These are phyloP conservation scores for Dactylellina leptospora DNA, from an alignment of 2,329 filamentous ascomycete species.

Conservation along the genomic window DNA sequence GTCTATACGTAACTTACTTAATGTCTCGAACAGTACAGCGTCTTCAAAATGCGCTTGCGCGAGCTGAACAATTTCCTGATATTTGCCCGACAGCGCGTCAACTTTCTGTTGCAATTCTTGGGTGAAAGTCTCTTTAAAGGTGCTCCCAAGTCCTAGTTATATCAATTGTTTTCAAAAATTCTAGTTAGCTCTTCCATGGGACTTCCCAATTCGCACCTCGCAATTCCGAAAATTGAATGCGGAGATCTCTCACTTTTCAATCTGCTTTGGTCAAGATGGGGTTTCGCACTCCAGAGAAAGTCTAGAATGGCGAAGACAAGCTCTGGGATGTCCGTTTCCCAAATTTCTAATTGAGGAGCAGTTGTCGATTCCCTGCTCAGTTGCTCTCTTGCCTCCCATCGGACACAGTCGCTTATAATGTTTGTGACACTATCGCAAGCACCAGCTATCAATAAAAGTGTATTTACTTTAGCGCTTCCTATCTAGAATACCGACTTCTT, in stretches of 20 bases:
- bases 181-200: no score
- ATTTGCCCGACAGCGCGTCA: constrained; percentile 8
- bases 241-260: constrained; percentile 34
- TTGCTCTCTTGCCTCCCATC: constrained; percentile 32
- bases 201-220: no score
- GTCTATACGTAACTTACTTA: constrained; percentile 5
- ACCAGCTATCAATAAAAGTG: constrained; percentile 35
- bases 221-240: no score
- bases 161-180: no score
- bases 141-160: constrained; percentile 20
- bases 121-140: constrained; percentile 31
- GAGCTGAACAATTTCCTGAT: constrained; percentile 7
- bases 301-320: constrained; percentile 33
- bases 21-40: constrained; percentile 20
- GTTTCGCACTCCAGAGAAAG: constrained; percentile 39
- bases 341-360: constrained; percentile 8
- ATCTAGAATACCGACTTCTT: constrained; percentile 6
- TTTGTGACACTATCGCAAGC: constrained; percentile 42
- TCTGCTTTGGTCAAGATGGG: constrained; percentile 35
- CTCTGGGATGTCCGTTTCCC: constrained; percentile 36
- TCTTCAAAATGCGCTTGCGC: constrained; percentile 37
- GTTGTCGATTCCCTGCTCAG: not conserved
- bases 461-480: constrained; percentile 31
- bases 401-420: constrained; percentile 32
- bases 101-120: constrained; percentile 35